Conservation (phyloP, 371 early-diverging fungal genomes). For the Lichtheimia hyalospora region DNA sequence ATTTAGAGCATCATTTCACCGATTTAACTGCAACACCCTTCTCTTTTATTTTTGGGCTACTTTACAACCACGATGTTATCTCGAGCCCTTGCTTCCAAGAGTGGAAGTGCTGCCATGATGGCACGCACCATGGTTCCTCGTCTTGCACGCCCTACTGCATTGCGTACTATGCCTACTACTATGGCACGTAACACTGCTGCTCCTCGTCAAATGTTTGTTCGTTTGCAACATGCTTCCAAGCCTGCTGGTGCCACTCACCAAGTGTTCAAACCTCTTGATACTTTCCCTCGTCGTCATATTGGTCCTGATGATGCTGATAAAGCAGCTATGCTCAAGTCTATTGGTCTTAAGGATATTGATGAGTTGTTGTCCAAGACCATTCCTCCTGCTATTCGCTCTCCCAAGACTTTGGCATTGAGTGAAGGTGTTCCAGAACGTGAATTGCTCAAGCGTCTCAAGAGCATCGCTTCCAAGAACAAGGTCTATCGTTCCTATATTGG, state of each 20-base stretch:
- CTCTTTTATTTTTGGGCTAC: slow-evolving; percentile 7
- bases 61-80: slow-evolving; percentile 7
- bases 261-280: slow-evolving; percentile 63
- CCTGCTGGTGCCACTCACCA: slow-evolving; percentile 27
- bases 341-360: slow-evolving; percentile 78
- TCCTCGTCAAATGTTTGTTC: slow-evolving; percentile 11
- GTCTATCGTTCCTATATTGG: slow-evolving; percentile 90
- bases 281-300: slow-evolving; percentile 86
- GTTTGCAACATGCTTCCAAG: slow-evolving; percentile 36
- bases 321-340: slow-evolving; percentile 74
- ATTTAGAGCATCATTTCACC: neutral
- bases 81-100: slow-evolving; percentile 11
- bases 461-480: slow-evolving; percentile 89
- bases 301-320: slow-evolving; percentile 79
- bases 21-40: slow-evolving; percentile 1
- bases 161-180: neutral
- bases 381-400: slow-evolving; percentile 79
- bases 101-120: slow-evolving; percentile 3
- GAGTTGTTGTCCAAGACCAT: slow-evolving; percentile 82
- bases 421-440: slow-evolving; percentile 82
- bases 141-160: slow-evolving; percentile 2
- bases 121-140: slow-evolving; percentile 5
- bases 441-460: slow-evolving; percentile 74
- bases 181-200: neutral
- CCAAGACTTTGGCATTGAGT: slow-evolving; percentile 62